Percentiles rank a stretch among this genome's conserved stretches.
These are phyloP conservation scores for Penicillium olsonii DNA, from an alignment of 2,329 filamentous ascomycete species.

Conservation along the genomic window DNA sequence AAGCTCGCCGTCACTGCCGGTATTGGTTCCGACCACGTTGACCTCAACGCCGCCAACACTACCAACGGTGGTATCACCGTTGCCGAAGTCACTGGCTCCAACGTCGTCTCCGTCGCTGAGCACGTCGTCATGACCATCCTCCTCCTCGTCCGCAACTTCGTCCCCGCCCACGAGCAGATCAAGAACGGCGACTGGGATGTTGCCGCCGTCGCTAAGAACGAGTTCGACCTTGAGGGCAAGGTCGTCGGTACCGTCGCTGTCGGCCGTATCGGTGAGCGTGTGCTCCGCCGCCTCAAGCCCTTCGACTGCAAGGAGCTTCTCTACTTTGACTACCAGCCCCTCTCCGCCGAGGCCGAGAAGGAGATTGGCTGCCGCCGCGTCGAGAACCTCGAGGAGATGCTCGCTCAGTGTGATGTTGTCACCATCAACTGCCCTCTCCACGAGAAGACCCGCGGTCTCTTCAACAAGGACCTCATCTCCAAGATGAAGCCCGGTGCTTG, in stretches of 20 bases:
- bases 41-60: slow-evolving; percentile 94
- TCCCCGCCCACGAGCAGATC: slow-evolving; percentile 94
- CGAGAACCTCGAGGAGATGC: slow-evolving; percentile 86
- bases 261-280: slow-evolving; percentile 96
- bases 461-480: slow-evolving; percentile 97
- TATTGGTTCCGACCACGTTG: slow-evolving; percentile 98
- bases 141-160: slow-evolving; percentile 93
- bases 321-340: slow-evolving; percentile 99
- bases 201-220: slow-evolving; percentile 93
- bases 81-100: slow-evolving; percentile 95
- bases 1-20: slow-evolving; percentile 96
- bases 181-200: slow-evolving; percentile 90
- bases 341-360: slow-evolving; percentile 80
- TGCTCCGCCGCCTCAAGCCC: slow-evolving; percentile 89
- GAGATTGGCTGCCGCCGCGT: slow-evolving; percentile 95
- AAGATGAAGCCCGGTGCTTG: slow-evolving; percentile 99
- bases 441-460: slow-evolving; percentile 93
- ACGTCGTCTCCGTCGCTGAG: slow-evolving; percentile 97
- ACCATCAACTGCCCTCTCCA: slow-evolving; percentile 99
- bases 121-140: slow-evolving; percentile 99
- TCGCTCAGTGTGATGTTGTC: slow-evolving; percentile 91
- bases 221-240: slow-evolving; percentile 97
- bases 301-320: slow-evolving; percentile 99
- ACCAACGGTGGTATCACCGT: slow-evolving; percentile 98
- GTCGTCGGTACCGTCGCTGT: slow-evolving; percentile 97